Evolutionary conservation across 2,329 filamentous ascomycete species (phyloP), one percentile per base, ranked within the genome.

Genomic region (Plenodomus lindquistii): DNA sequence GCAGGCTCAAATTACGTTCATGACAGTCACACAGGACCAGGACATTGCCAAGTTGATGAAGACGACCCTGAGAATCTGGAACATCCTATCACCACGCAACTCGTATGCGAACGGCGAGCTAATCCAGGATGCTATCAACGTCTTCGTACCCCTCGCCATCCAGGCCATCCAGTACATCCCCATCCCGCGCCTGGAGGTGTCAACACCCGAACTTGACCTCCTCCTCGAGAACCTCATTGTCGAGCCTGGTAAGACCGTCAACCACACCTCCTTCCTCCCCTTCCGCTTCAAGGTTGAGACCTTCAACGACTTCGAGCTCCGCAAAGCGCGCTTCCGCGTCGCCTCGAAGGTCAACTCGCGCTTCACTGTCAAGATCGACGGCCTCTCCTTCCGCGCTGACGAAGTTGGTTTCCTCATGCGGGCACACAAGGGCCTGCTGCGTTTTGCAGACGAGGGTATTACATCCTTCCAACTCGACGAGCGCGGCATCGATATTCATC

Each of bases 401-500:
- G 91, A 97, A 54, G 79, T 97, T 24, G 93, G 93, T 19, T 97
- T 92, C 75, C 95, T 92, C 85, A 77, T 97, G 24, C 87, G 88
- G 9, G 81, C 89, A 0, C 92, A 94, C 68, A 84, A 85, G 13
- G 86, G 89, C 2, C 70, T 95, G 2, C 77, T 96, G 40, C 85
- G 85, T 19, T 79, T 96, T 22, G 83, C 84, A 2, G 91, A 96
- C 62, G 82, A 91, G 69, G 93, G 93, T 3, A 88, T 97, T 40
- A 90, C 88, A 4, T 90, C 87, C 22, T 91, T 97, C 72, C 83
- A 84, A 37, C 83, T 97, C 4, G 93, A 97, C 69, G 85, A 93
- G 59, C 84, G 89, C 17, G 93, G 93, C 16, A 85, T 97, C 48
- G 93, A 97, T 69, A 83, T 97, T 41, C 85, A 89, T 21, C 75